Base-by-base conservation (phyloP, 1,284 basidiomycete genomes). In the Leucoagaricus sp. region DNA sequence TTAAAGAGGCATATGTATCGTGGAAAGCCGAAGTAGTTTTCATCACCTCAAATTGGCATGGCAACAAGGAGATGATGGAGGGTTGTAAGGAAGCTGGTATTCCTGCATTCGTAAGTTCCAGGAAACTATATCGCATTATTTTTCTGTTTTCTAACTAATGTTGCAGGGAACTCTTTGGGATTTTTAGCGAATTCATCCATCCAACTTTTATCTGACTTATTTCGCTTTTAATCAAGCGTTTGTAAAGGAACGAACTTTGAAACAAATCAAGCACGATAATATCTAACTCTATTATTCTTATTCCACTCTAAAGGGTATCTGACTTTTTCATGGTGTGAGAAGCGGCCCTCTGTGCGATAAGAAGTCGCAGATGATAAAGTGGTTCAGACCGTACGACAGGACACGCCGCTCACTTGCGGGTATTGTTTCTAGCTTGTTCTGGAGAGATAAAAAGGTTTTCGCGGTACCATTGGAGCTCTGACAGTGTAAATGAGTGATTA, bases 21-120 rank as follows among this genome's bases (percentile, higher is more conserved):
- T 77, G 74, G 75, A 66, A 67, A 15, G 77, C 78, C 7, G 85
- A 88, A 64, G 83, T 86, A 7, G 80, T 86, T 3, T 84, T 87
- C 65, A 85, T 87, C 60, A 86, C 85, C 12, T 85, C 83, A 2
- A 86, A 86, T 66, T 77, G 71, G 63, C 75, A 78, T 55, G 85
- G 85, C 7, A 86, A 86, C 66, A 73, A 76, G 59, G 84, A 87
- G 67, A 81, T 87, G 70, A 86, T 86, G 84, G 83, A 85, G 63
- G 84, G 83, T 15, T 86, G 84, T 66, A 86, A 83, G 69, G 75
- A 74, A 61, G 79, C 78, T 26, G 79, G 80, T 19, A 86, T 87
- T 55, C 84, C 84, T 50, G 82, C 81, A 57, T 86, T 86, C 65
- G 84, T 76, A 58, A 28, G 73, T 60, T 38, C 9, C 10, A 31